These are phyloP conservation scores for Nematodospora valgi DNA, from an alignment of 805 yeast genomes.

Conservation along the genomic window DNA sequence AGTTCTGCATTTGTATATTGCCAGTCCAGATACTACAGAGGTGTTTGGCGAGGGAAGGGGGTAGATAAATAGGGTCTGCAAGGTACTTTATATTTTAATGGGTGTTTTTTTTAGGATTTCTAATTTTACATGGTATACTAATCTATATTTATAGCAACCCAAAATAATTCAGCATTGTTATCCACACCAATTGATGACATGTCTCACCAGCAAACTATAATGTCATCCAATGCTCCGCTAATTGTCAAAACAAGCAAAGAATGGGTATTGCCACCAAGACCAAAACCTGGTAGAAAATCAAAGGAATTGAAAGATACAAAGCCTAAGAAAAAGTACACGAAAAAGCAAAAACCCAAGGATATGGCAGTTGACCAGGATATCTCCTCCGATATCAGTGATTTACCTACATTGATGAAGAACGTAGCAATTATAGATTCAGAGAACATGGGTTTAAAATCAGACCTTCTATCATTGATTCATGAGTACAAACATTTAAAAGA, in stretches of 20 bases:
- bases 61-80: no score
- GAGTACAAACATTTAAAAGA: conserved; percentile 36
- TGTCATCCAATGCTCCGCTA: not conserved
- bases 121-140: no score
- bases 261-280: conserved; percentile 61
- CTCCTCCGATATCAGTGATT: conserved; percentile 1
- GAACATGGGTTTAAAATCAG: conserved; percentile 32
- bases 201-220: not conserved
- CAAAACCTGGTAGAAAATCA: conserved; percentile 61
- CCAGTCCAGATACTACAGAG: not conserved
- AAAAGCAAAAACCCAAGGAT: no score
- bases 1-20: not conserved
- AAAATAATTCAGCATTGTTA: no score
- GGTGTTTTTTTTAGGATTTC: no score
- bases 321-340: not conserved
- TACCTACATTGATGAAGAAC: conserved; percentile 4
- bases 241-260: conserved; percentile 45
- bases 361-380: not conserved
- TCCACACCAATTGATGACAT: not conserved
- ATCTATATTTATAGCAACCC: no score
- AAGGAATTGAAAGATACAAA: not conserved
- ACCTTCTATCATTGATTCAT: conserved; percentile 33
- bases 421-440: conserved; percentile 23
- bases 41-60: no score
- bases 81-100: no score